Base-by-base conservation (phyloP, 352 stramenopile species). In the Pythium graminicola region DNA sequence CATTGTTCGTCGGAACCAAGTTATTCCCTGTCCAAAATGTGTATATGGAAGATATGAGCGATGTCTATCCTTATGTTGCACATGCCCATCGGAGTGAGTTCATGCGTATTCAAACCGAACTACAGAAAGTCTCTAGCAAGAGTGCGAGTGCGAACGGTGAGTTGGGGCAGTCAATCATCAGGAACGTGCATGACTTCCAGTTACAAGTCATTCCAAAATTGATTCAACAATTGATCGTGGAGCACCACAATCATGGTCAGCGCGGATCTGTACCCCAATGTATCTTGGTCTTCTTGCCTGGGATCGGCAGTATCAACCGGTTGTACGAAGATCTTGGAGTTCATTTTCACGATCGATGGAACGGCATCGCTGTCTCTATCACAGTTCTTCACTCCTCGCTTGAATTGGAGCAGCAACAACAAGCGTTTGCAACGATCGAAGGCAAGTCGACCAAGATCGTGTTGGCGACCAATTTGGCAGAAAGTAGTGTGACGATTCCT, bases 401-500 rank as follows among this genome's bases (percentile, higher is more conserved):
- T 8, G 86, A 81, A 29, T 72, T 72, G 0, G 60, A 64, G 4
- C 83, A 95, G 26, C 85, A 95, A 49, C 60, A 77, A 6, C 76
- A 80, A 38, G 78, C 90, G 9, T 92, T 94, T 53, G 70, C 80
- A 9, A 59, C 76, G 13, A 64, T 78, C 3, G 79, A 79, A 0
- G 41, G 59, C n/a, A 65, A 70, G 3, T 88, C 85, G 48, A 88
- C 64, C 8, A 95, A 95, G 64, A 70, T 95, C 16, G 89, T 95
- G 33, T 69, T 94, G 24, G 88, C 76, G 32, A 95, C 85, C 13
- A 95, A 95, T 57, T 85, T 95, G 36, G 84, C 83, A n/a, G 85
- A 95, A 65, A 95, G 83, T 16, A 93, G 81, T 4, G 91, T 95
- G 41, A 94, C 85, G 40, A 93, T 95, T 65, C 76, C 94, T 50